Evolutionary conservation across 1,284 basidiomycete species (phyloP).

Genomic region (Dichomitus squalens): DNA sequence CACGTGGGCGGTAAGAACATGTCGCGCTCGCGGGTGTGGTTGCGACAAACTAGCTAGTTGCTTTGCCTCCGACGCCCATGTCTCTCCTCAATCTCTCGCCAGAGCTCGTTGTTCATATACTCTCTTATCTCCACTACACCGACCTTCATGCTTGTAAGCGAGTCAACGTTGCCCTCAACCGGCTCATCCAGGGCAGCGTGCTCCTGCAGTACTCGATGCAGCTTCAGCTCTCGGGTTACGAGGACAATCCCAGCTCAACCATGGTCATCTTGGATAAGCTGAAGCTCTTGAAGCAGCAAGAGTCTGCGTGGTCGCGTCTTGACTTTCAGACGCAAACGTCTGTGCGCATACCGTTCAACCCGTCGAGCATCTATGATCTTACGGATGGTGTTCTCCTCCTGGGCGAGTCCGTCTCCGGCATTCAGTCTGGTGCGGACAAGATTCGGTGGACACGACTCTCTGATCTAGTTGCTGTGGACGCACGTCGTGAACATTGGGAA

Average conservation of each 20-base stretch:
- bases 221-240: constrained; percentile 33
- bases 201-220: constrained; percentile 41
- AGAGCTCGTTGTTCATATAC: constrained; percentile 40
- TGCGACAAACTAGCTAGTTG: neutral
- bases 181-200: constrained; percentile 33
- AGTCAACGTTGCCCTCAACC: constrained; percentile 30
- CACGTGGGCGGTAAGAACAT: neutral
- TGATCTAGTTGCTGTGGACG: neutral
- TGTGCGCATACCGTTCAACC: constrained; percentile 22
- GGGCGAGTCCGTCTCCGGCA: constrained; percentile 32
- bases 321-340: constrained; percentile 16
- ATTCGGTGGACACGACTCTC: constrained; percentile 13
- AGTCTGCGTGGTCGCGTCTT: constrained; percentile 29
- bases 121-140: constrained; percentile 32
- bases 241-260: constrained; percentile 35
- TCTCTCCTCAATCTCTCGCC: constrained; percentile 36
- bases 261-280: constrained; percentile 35
- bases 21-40: no score
- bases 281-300: constrained; percentile 29
- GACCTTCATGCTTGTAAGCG: constrained; percentile 34
- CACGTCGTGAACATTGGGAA: constrained; percentile 31
- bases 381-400: constrained; percentile 45
- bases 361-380: constrained; percentile 46
- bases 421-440: constrained; percentile 13
- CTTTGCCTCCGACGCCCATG: constrained; percentile 8